Evolutionary conservation across 352 stramenopile species (phyloP), one percentile per base, ranked within the genome.

Genomic region (Globisporangium abappressorium): DNA sequence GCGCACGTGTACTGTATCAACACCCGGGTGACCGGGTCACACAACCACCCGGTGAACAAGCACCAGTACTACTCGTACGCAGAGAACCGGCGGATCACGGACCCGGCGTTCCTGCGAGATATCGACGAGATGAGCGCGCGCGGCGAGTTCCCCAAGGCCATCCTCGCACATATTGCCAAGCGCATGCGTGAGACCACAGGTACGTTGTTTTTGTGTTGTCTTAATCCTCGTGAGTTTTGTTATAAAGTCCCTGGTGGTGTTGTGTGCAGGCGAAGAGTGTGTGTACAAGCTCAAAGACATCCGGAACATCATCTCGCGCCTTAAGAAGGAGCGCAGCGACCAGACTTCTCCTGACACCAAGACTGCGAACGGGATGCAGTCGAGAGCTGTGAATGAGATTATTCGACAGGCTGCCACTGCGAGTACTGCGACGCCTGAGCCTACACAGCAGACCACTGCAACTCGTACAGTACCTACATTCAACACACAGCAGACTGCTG

Each of bases 251-350:
- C 15, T 61, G 15, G 5, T 53, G n/a, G 22, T 11, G 12, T 22
- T 62, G 33, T 36, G 5, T 28, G 14, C 6, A 67, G 62, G 62
- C 14, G 51, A 54, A 26, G 62, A 59, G 18, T 67, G 62, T 24
- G 53, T 60, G 62, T 67, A 67, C 36, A 60, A 59, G 49, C 36
- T 67, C 6, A 67, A 67, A 15, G 62, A 59, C 22, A 53, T 67
- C 34, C 51, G 33, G 22, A 67, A 67, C 33, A 59, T 67, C 34
- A 30, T 67, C 62, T 36, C 34, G 34, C 62, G 62, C 3, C 34
- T 53, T n/a, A 67, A 67, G 51, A 51, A 33, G 33, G 62, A 67
- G 22, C 51, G 24, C n/a, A 53, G 38, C n/a, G 26, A 43, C 14
- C 26, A 36, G 53, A 33, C 28, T 38, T 20, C 28, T 28, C 54